Conservation (phyloP, 257 asterid genomes). For the Mentha longifolia region DNA sequence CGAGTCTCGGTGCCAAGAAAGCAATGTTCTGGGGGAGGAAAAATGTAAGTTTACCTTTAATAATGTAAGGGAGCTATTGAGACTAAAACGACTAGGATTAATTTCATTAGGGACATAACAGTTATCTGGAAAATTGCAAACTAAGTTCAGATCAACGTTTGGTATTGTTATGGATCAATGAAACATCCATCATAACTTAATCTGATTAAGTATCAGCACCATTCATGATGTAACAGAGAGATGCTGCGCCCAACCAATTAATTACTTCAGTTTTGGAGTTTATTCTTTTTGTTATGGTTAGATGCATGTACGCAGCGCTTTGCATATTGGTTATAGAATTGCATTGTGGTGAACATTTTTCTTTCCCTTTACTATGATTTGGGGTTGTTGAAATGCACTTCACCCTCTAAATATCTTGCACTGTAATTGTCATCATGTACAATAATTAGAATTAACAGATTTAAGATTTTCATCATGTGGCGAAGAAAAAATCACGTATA, state of each 20-base stretch:
- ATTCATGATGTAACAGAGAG: conserved; percentile 17
- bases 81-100: conserved; percentile 20
- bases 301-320: background rate
- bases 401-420: conserved; percentile 8
- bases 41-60: conserved; percentile 59
- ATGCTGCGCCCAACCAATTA: background rate
- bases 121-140: conserved; percentile 15
- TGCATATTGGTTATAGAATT: background rate
- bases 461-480: background rate
- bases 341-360: background rate
- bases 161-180: conserved; percentile 6
- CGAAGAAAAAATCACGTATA: too few species aligned
- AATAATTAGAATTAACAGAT: conserved; percentile 8
- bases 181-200: conserved; percentile 9
- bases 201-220: conserved; percentile 11
- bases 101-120: conserved; percentile 22
- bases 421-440: background rate
- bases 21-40: conserved; percentile 86
- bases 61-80: conserved; percentile 11
- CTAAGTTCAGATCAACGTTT: conserved; percentile 13
- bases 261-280: conserved; percentile 3
- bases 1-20: conserved; percentile 62
- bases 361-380: conserved; percentile 6
- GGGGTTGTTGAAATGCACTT: conserved; percentile 11
- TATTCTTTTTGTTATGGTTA: conserved; percentile 18